Evolutionary conservation across 768 basidiomycete genomes (phyloP), one percentile per base, ranked within the genome.

Genomic region (Rhizopogon vesiculosus): DNA sequence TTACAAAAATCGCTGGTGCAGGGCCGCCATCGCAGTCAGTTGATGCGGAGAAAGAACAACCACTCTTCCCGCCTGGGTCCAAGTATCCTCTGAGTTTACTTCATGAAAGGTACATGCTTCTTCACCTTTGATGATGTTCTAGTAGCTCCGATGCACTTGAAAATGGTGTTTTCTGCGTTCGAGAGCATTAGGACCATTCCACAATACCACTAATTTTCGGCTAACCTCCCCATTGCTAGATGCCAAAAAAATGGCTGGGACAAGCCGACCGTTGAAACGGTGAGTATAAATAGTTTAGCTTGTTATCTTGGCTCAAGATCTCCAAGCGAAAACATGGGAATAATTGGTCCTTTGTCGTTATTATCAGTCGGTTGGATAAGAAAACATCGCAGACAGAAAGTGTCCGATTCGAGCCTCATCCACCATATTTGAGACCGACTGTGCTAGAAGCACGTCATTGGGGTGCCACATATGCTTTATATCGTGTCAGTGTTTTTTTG

Each of bases 171-270:
- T 7, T 5, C 13, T 49, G 48, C 18, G 22, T 38, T 49, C 19
- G 15, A 22, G 19, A 22, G 33, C 13, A 49, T 49, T 16, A 4
- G 15, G 1, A n/a, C 5, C 16, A 16, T 40, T 40, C 15, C 2
- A 18, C 2, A 22, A 8, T 13, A 49, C 2, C 48, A 6, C 19
- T 22, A 15, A 38, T 38, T 38, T 49, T 28, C 10, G 7, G 35
- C 16, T 48, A 45, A 39, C 3, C 42, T 18, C 19, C 54, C 7
- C 12, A n/a, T 40, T 33, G 19, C 15, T 52, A 91, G 89, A 70
- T 95, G 92, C 65, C 91, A 93, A 66, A 94, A 95, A 70, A 78
- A 81, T 50, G 92, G 89, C 2, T 96, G 92, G 92, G 91, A 93
- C 56, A 86, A 87, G 58, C 88, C 94, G 1, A 62, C 71, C 7